phyloP scores from a whole-genome alignment of 1,284 basidiomycete genomes.

The Rhizoctonia solani region DNA sequence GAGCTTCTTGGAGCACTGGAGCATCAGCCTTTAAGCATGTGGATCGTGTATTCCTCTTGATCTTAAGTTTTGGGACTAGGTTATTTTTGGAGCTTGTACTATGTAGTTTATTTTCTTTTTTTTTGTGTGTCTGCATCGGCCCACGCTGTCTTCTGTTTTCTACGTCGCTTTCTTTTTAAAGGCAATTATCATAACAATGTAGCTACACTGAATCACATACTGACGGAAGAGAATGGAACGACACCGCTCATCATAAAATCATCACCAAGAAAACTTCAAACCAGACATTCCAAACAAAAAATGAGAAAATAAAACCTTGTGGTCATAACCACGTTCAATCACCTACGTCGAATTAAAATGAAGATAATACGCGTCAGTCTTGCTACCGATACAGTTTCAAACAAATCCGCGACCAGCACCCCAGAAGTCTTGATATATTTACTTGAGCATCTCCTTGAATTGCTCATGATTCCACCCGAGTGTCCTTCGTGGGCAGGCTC shows the following conservation, averaged over 20 bases:
- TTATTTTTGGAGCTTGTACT: no score
- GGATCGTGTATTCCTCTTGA: no score
- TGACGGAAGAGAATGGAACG: no score
- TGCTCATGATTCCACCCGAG: slow-evolving; percentile 27
- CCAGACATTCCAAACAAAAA: no score
- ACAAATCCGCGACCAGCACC: slow-evolving; percentile 20
- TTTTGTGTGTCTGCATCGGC: not conserved
- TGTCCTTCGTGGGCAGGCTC: slow-evolving; percentile 8
- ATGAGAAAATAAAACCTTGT: no score
- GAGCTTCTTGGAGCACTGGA: no score
- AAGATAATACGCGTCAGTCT: slow-evolving; percentile 21
- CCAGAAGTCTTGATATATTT: no score
- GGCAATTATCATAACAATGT: slow-evolving; percentile 27
- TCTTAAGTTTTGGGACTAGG: no score
- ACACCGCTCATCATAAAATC: slow-evolving; percentile 18
- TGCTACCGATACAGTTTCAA: slow-evolving; percentile 31
- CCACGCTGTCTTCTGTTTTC: no score
- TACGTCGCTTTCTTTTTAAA: no score
- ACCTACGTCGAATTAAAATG: slow-evolving; percentile 30
- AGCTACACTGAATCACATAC: slow-evolving; percentile 13
- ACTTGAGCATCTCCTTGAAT: slow-evolving; percentile 33
- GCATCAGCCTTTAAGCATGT: no score
- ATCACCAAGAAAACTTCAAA: slow-evolving; percentile 1
- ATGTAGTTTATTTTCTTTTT: not conserved
- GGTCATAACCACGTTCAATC: slow-evolving; percentile 1